phyloP scores from a whole-genome alignment of 2,329 filamentous ascomycete genomes.

The Trichoderma sp. region DNA sequence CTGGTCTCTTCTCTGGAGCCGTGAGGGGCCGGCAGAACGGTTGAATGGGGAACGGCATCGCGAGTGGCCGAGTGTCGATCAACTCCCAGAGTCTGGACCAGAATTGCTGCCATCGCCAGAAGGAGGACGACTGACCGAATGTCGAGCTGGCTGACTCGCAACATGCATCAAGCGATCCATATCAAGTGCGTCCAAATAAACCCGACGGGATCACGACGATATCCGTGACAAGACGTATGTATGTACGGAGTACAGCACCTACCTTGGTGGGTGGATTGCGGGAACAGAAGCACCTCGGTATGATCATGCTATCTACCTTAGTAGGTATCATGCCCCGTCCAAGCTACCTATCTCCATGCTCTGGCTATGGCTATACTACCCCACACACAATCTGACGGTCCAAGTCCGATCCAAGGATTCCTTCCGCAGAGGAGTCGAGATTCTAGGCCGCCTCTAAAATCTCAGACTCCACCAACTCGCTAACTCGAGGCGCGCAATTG shows the following conservation, averaged over 20 bases:
- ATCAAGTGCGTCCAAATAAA: neutral
- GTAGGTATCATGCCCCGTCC: neutral
- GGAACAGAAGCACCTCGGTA: neutral
- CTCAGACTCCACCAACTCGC: neutral
- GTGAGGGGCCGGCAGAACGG: neutral
- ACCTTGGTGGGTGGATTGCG: neutral
- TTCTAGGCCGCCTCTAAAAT: constrained; percentile 12
- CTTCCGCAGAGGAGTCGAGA: neutral
- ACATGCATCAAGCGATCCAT: too few relatives aligned
- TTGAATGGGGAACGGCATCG: neutral
- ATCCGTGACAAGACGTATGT: neutral
- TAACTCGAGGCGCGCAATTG: constrained; percentile 10
- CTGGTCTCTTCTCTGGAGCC: neutral
- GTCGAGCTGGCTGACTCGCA: constrained; percentile 6
- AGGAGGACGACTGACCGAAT: neutral
- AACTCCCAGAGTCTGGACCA: neutral
- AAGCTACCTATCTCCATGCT: neutral
- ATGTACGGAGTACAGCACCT: too few relatives aligned
- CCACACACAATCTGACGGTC: neutral
- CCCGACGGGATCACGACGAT: neutral
- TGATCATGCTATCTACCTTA: too few relatives aligned
- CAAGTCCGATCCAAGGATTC: neutral
- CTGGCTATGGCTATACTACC: neutral
- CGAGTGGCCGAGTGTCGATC: neutral
- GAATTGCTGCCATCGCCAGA: neutral